Percentiles rank a stretch among this genome's conserved stretches.
Evolutionary conservation across 768 basidiomycete genomes (phyloP).

Genomic region (Pisolithus microcarpus): DNA sequence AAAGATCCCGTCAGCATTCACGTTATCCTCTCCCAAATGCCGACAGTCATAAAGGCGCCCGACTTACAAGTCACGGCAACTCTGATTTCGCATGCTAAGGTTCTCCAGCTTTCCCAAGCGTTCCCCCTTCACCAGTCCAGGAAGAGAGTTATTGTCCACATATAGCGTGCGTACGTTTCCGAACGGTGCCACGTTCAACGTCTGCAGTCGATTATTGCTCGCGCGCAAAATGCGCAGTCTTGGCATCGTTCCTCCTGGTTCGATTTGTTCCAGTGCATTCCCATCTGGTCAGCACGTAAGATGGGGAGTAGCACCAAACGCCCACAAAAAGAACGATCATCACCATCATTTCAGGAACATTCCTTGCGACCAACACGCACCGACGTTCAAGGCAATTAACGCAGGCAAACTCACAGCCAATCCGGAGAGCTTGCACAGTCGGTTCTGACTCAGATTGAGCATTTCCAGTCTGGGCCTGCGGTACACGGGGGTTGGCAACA

Average conservation of each 20-base stretch:
- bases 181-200: slow-evolving; percentile 57
- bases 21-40: slow-evolving; percentile 9
- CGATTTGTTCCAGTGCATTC: slow-evolving; percentile 57
- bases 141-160: slow-evolving; percentile 76
- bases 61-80: slow-evolving; percentile 67
- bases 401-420: slow-evolving; percentile 50
- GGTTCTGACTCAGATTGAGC: slow-evolving; percentile 76
- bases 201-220: slow-evolving; percentile 71
- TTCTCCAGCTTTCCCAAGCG: slow-evolving; percentile 74
- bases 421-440: slow-evolving; percentile 50
- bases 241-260: slow-evolving; percentile 48
- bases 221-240: slow-evolving; percentile 78
- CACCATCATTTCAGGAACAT: slow-evolving; percentile 11
- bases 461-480: slow-evolving; percentile 61
- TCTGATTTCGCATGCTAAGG: slow-evolving; percentile 86
- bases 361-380: slow-evolving; percentile 43
- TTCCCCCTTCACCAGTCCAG: slow-evolving; percentile 44
- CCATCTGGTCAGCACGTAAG: slow-evolving; percentile 45
- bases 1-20: slow-evolving; percentile 31
- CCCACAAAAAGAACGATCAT: neutral
- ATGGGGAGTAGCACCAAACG: neutral
- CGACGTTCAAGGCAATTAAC: slow-evolving; percentile 72
- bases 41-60: neutral
- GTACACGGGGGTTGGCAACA: slow-evolving; percentile 5
- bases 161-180: slow-evolving; percentile 82